Conservation (phyloP, 2,329 filamentous ascomycete genomes). For the Polychaeton citri region DNA sequence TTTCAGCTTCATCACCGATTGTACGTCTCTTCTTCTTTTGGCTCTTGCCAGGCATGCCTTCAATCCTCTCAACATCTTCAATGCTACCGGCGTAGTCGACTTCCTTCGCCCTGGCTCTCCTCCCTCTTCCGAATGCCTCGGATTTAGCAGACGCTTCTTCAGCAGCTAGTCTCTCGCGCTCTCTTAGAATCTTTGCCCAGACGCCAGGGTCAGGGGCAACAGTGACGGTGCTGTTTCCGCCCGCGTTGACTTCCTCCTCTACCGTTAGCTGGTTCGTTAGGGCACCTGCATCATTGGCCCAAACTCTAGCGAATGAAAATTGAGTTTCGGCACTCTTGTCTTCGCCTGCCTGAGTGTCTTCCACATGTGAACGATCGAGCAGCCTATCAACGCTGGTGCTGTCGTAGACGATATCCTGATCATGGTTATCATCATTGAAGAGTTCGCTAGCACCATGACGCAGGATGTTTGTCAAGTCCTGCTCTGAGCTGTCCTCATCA, state of each 20-base stretch:
- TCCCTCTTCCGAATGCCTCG: conserved; percentile 74
- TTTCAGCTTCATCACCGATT: conserved; percentile 23
- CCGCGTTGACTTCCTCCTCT: conserved; percentile 28
- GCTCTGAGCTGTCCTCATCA: conserved; percentile 60
- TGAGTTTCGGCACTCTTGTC: conserved; percentile 60
- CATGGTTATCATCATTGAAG: conserved; percentile 64
- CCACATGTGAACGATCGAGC: conserved; percentile 72
- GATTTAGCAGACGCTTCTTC: conserved; percentile 54
- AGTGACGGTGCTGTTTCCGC: conserved; percentile 34
- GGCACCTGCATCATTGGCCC: conserved; percentile 69
- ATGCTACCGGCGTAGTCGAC: conserved; percentile 32
- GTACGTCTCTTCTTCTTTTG: conserved; percentile 11
- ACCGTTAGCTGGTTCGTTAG: conserved; percentile 18
- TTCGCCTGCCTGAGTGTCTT: conserved; percentile 49
- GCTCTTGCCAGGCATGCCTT: conserved; percentile 20
- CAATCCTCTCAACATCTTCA: conserved; percentile 11
- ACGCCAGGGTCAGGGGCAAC: conserved; percentile 51
- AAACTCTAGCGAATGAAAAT: conserved; percentile 82
- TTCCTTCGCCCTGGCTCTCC: conserved; percentile 45
- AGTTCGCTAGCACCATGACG: conserved; percentile 76
- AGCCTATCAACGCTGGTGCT: conserved; percentile 71
- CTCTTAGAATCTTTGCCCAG: conserved; percentile 81
- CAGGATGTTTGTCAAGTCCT: conserved; percentile 77
- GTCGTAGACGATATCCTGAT: conserved; percentile 70
- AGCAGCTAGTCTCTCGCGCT: conserved; percentile 68